These are phyloP conservation scores for Candida sp. DNA, from an alignment of 1,139 yeast genomes.

Conservation along the genomic window DNA sequence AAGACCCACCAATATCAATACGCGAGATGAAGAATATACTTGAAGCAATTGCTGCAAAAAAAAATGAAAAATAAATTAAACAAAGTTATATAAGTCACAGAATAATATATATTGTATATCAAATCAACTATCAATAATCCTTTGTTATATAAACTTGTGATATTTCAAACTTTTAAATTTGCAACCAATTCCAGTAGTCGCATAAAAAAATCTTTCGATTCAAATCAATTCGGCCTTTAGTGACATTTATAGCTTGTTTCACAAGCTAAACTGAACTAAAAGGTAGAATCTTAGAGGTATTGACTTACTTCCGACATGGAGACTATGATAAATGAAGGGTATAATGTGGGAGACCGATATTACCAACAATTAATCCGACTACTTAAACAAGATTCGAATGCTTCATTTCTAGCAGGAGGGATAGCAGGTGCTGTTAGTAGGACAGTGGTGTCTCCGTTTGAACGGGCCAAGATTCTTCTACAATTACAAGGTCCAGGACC, in stretches of 20 bases:
- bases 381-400: slow-evolving; percentile 46
- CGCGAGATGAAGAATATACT: slow-evolving; percentile 21
- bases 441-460: slow-evolving; percentile 93
- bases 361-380: slow-evolving; percentile 18
- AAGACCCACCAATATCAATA: slow-evolving; percentile 24
- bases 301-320: neutral
- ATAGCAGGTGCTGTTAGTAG: slow-evolving; percentile 92
- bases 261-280: no score
- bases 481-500: slow-evolving; percentile 84
- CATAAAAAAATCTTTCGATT: no score
- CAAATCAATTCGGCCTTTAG: no score
- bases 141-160: no score
- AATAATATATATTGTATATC: no score
- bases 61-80: no score
- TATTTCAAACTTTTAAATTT: no score
- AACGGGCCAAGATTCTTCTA: slow-evolving; percentile 85
- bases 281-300: neutral
- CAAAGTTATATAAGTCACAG: no score
- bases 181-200: no score
- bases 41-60: neutral
- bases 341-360: neutral
- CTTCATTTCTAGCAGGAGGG: slow-evolving; percentile 59
- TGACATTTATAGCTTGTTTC: no score
- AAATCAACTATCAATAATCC: no score
- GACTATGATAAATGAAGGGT: neutral